Evolutionary conservation across 1,284 basidiomycete genomes (phyloP), one percentile per base, ranked within the genome.

Genomic region (Cryptococcus amylolentus): DNA sequence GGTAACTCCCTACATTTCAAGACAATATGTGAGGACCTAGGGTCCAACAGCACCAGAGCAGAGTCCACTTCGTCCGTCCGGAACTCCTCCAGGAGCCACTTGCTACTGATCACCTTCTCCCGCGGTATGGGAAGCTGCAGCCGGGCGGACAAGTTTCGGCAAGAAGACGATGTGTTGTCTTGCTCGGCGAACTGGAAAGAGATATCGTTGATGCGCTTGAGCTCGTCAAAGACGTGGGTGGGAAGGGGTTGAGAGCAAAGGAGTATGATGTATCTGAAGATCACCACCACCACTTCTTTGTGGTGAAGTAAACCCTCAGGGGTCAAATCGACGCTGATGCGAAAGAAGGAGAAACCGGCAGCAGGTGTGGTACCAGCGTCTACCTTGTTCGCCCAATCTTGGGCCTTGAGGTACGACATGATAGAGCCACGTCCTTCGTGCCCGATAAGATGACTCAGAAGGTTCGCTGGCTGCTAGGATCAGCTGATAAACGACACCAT

Each of bases 391-490:
- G 88, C 85, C 94, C 94, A 98, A 4, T 94, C 92, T 70, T 88
- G 88, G 64, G 83, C 81, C 80, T 98, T 98, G 60, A 99, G 81
- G 75, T 93, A 91, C 1, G 91, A 91, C 64, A 94, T 83, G 43
- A 98, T 80, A 0, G 93, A 97, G 1, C 96, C 96, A 39, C 88
- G 86, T 3, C 96, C 97, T 79, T 99, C 97, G 74, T 99, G 95
- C 0, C 96, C 96, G 49, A 97, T 78, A 69, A 96, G 87, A 75
- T 97, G 91, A 2, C 86, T 83, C n/a, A 98, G 72, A 73, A 93
- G 89, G 60, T 84, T 79, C 3, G 82, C 84, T 1, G 96, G 95
- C 80, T 83, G 64, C 51, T 1, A 53, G 16, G 3, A 49, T 49
- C 28, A 51, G 43, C 4, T 4, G 40, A 35, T n/a, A 2, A 4